Evolutionary conservation across 352 stramenopile species (phyloP).

Genomic region (Phytopythium ostracodes): DNA sequence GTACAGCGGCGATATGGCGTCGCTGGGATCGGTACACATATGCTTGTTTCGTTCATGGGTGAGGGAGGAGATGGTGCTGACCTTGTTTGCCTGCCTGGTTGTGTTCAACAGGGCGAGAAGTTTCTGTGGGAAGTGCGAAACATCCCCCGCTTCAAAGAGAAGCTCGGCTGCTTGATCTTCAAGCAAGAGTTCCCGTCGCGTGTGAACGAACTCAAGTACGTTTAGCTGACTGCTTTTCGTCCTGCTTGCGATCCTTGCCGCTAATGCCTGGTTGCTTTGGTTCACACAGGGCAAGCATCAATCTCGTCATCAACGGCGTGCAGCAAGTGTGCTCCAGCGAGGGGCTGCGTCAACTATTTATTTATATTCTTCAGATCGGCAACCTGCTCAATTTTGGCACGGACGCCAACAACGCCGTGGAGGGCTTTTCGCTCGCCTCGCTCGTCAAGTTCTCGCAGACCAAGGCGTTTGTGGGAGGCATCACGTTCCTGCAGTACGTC

Average conservation of each 20-base stretch:
- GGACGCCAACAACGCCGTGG: slow-evolving; percentile 26
- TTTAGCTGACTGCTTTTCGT: not conserved
- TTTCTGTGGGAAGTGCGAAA: slow-evolving; percentile 73
- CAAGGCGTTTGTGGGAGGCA: slow-evolving; percentile 78
- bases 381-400: slow-evolving; percentile 75
- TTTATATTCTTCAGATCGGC: slow-evolving; percentile 82
- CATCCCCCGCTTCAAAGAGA: slow-evolving; percentile 68
- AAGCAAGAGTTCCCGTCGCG: slow-evolving; percentile 82
- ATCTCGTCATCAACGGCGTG: slow-evolving; percentile 70
- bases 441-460: slow-evolving; percentile 86
- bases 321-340: slow-evolving; percentile 77
- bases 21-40: slow-evolving; percentile 39
- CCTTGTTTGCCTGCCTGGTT: slow-evolving; percentile 1
- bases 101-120: slow-evolving; percentile 42
- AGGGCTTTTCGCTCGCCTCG: slow-evolving; percentile 71
- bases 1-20: slow-evolving; percentile 56
- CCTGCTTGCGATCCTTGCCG: slow-evolving; percentile 1
- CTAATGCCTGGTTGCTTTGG: not conserved
- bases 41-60: not conserved
- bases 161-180: slow-evolving; percentile 72
- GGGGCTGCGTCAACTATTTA: slow-evolving; percentile 76
- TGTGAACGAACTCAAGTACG: slow-evolving; percentile 60
- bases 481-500: slow-evolving; percentile 84
- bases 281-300: slow-evolving; percentile 47
- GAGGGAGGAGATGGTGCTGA: not conserved